Evolutionary conservation across 2,329 filamentous ascomycete genomes (phyloP).

Genomic region (Aspergillus ochraceoroseus): DNA sequence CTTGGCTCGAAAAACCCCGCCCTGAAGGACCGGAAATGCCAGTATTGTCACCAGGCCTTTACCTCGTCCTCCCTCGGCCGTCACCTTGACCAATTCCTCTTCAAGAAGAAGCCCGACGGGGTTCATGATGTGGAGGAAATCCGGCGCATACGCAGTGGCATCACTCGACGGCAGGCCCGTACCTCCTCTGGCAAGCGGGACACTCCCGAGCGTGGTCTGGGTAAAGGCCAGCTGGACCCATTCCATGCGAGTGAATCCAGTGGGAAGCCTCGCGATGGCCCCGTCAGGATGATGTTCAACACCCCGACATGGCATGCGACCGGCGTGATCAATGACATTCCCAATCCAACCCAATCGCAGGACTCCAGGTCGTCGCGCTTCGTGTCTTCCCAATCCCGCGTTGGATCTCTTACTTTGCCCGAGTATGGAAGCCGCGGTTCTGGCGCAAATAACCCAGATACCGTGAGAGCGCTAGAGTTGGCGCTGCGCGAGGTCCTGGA

Average conservation of each 20-base stretch:
- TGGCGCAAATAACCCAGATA: slow-evolving; percentile 68
- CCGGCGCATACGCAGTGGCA: slow-evolving; percentile 71
- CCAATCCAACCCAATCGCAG: slow-evolving; percentile 48
- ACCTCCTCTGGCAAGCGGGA: slow-evolving; percentile 58
- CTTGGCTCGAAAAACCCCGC: slow-evolving; percentile 44
- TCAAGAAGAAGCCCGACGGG: slow-evolving; percentile 89
- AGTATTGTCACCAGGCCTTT: slow-evolving; percentile 82
- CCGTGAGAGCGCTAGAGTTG: slow-evolving; percentile 75
- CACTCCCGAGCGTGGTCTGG: slow-evolving; percentile 55
- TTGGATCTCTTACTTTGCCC: slow-evolving; percentile 28
- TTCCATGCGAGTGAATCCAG: slow-evolving; percentile 34
- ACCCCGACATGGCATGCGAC: slow-evolving; percentile 69
- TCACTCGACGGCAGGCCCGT: slow-evolving; percentile 79
- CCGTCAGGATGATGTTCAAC: slow-evolving; percentile 51
- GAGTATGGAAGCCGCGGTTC: slow-evolving; percentile 61
- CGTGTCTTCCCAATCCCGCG: slow-evolving; percentile 32
- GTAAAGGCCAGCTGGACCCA: slow-evolving; percentile 36
- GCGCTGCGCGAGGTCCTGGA: slow-evolving; percentile 77
- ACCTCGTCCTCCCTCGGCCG: slow-evolving; percentile 90
- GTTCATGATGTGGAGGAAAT: slow-evolving; percentile 89
- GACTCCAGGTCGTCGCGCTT: slow-evolving; percentile 32
- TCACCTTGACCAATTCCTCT: slow-evolving; percentile 90
- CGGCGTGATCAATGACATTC: slow-evolving; percentile 71
- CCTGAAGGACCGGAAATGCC: slow-evolving; percentile 80
- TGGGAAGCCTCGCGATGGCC: slow-evolving; percentile 34